phyloP scores from a whole-genome alignment of 371 early-diverging fungal genomes.

The Phascolomyces articulosus region DNA sequence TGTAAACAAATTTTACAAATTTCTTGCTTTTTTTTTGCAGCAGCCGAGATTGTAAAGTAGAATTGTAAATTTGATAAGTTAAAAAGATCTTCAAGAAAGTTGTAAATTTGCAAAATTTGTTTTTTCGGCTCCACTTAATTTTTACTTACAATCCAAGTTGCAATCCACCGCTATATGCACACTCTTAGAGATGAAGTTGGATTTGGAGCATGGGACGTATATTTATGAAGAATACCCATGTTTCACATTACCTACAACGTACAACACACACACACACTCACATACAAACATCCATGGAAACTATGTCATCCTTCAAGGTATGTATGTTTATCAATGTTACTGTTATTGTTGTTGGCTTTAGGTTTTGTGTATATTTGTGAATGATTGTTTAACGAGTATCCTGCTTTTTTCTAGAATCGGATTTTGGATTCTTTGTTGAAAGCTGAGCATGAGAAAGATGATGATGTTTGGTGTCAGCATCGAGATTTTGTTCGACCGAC shows the following conservation, averaged over 20 bases:
- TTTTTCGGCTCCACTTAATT: too few relatives aligned
- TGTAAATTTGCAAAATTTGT: too few relatives aligned
- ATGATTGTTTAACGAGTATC: not conserved
- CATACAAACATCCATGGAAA: not conserved
- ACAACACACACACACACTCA: not conserved
- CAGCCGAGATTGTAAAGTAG: too few relatives aligned
- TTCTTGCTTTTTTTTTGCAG: too few relatives aligned
- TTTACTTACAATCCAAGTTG: too few relatives aligned
- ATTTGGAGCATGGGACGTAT: not conserved
- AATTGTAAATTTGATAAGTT: too few relatives aligned
- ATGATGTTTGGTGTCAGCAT: not conserved
- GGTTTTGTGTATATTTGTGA: not conserved
- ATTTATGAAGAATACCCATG: not conserved
- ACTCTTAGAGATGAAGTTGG: not conserved
- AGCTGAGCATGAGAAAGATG: not conserved
- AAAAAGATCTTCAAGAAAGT: too few relatives aligned
- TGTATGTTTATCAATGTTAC: not conserved
- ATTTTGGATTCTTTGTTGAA: not conserved
- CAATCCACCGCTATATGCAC: too few relatives aligned
- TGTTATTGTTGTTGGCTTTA: not conserved
- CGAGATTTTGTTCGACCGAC: not conserved
- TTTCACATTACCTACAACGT: not conserved
- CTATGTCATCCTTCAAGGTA: not conserved
- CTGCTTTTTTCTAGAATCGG: not conserved
- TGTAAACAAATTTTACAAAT: too few relatives aligned